phyloP scores from a whole-genome alignment of 2,329 filamentous ascomycete species.

The Cercospora sp. region DNA sequence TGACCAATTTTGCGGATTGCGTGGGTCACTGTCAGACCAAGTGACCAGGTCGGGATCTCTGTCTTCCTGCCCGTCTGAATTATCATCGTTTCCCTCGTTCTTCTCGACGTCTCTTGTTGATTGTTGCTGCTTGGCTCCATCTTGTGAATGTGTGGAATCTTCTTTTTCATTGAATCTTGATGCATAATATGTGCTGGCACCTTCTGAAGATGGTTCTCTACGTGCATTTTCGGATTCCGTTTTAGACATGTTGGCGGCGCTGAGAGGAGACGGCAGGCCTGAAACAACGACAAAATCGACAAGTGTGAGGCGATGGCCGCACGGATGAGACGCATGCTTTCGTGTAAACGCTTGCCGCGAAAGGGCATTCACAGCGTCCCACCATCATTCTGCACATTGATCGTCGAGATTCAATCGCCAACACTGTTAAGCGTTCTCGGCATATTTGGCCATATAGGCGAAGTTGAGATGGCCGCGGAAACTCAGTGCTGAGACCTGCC shows the following conservation, averaged over 20 bases:
- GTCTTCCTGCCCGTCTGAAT: not conserved
- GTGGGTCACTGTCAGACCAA: constrained; percentile 42
- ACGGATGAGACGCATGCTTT: not conserved
- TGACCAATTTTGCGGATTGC: constrained; percentile 63
- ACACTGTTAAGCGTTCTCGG: not conserved
- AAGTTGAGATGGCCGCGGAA: not conserved
- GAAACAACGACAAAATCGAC: not conserved
- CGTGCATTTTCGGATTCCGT: not conserved
- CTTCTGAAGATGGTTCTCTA: not conserved
- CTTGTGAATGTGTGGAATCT: not conserved
- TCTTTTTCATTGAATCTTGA: not conserved
- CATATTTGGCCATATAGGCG: not conserved
- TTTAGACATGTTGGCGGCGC: not conserved
- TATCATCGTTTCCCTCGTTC: not conserved
- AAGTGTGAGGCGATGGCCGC: not conserved
- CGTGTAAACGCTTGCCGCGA: not conserved
- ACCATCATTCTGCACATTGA: not conserved
- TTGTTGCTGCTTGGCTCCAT: not conserved
- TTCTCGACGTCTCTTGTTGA: not conserved
- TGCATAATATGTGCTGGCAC: not conserved
- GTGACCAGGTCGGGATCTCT: not conserved
- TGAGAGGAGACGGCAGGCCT: not conserved
- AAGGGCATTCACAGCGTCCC: not conserved
- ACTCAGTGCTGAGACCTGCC: not conserved
- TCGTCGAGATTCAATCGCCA: not conserved